These are phyloP conservation scores for Albugo laibachii DNA, from an alignment of 352 stramenopile species.

Conservation along the genomic window DNA sequence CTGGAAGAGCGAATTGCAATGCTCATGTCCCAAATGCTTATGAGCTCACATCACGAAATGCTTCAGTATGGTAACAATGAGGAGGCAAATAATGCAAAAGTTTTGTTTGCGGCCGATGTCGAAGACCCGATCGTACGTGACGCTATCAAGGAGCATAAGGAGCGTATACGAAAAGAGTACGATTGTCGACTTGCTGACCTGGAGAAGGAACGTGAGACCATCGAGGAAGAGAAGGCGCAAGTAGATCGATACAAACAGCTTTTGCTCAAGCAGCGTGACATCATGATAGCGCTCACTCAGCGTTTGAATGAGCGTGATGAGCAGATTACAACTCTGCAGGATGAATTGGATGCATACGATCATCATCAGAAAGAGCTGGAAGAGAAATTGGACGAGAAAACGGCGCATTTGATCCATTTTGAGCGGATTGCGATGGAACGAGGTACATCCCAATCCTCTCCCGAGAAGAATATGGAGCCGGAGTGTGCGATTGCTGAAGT, in stretches of 20 bases:
- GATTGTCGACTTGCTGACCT: slow-evolving; percentile 81
- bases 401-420: slow-evolving; percentile 83
- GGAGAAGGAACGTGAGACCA: slow-evolving; percentile 85
- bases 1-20: slow-evolving; percentile 85
- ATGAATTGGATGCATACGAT: slow-evolving; percentile 89
- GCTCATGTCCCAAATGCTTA: slow-evolving; percentile 87
- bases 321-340: slow-evolving; percentile 88
- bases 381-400: slow-evolving; percentile 89
- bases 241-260: slow-evolving; percentile 92
- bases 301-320: slow-evolving; percentile 89
- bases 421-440: slow-evolving; percentile 82
- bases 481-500: no score
- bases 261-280: slow-evolving; percentile 91
- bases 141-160: slow-evolving; percentile 78
- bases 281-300: slow-evolving; percentile 93
- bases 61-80: neutral
- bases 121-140: slow-evolving; percentile 66
- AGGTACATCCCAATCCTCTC: slow-evolving; percentile 12
- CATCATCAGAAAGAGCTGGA: slow-evolving; percentile 83
- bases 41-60: slow-evolving; percentile 17
- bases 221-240: slow-evolving; percentile 89
- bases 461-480: no score
- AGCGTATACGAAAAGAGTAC: slow-evolving; percentile 82
- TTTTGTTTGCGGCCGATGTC: slow-evolving; percentile 17
- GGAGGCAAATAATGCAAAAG: neutral